Base-by-base conservation (phyloP, 2,329 filamentous ascomycete species). In the Trichoderma atrobrunneum region DNA sequence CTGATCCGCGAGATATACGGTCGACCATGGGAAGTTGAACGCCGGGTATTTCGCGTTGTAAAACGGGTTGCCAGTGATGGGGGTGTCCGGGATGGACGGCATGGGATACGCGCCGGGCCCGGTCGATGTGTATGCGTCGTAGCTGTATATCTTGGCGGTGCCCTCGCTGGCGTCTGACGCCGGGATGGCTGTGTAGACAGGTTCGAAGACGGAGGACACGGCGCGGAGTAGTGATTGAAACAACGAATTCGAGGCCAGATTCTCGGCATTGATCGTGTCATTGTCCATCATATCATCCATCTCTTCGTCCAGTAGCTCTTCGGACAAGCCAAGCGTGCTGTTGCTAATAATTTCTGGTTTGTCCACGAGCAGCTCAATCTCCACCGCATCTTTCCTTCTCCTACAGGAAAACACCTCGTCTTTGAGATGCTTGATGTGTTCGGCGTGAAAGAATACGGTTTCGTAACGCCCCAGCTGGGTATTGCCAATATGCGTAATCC, bases 341-440 rank as follows among this genome's bases (percentile, higher is more conserved):
- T 57, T 70, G 24, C n/a, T n/a, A 5, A 18, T n/a, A 5, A 18
- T 63, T 30, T 76, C 76, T 3, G 77, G 75, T 7, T 72, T 71
- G 56, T 80, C 78, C 39, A 80, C 74, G 36, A 82, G 90, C 68
- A 96, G 80, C 72, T 95, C 86, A 54, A 97, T 81, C 76, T 97
- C 93, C 65, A 97, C 85, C 74, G 91, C 87, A 71, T 92, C 86
- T 5, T 88, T 82, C 77, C 97, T 93, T 61, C 92, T 89, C 30
- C 95, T 86, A 32, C 93, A 88, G 11, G 91, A 92, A 80, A 98
- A 98, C 72, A 95, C 91, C 16, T 94, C 93, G 80, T 98, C 95
- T 26, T 89, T 88, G 43, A 94, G 88, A 75, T 93, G 91, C 72
- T 92, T 89, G 32, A 94, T 90, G 30, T 95, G 88, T 72, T 94